These are phyloP conservation scores for Carex cristatella DNA, from an alignment of 176 grass and related monocot species.

Conservation along the genomic window DNA sequence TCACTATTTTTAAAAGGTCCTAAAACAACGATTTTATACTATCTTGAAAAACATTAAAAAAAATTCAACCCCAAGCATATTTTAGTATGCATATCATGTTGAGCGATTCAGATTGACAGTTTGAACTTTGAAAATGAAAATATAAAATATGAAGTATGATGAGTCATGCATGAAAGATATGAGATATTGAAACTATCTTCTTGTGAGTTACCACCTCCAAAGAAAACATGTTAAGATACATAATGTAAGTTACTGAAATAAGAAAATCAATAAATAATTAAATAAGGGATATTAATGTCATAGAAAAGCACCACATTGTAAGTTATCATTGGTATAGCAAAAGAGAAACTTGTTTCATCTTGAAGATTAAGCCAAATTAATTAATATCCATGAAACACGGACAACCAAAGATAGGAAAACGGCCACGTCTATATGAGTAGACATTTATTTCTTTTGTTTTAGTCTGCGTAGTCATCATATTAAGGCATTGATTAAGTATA, in stretches of 20 bases:
- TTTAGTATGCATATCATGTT: too few relatives aligned
- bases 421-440: neutral
- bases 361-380: neutral
- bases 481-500: conserved; percentile 21
- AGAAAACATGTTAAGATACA: neutral
- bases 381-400: neutral
- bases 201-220: neutral
- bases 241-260: neutral
- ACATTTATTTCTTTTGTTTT: conserved; percentile 9
- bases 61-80: too few relatives aligned
- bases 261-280: neutral
- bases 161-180: too few relatives aligned
- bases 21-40: too few relatives aligned
- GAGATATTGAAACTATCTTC: too few relatives aligned
- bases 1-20: too few relatives aligned
- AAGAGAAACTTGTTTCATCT: neutral
- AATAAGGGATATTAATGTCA: neutral
- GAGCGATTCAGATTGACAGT: too few relatives aligned
- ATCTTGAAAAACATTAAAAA: too few relatives aligned
- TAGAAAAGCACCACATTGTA: neutral
- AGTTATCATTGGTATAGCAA: neutral
- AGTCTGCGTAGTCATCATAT: conserved; percentile 16
- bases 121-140: too few relatives aligned
- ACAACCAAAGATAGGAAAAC: neutral
- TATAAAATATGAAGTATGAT: too few relatives aligned